Percentiles rank a stretch among this genome's conserved stretches.
phyloP scores from a whole-genome alignment of 139 green algal genomes.

The Picochlorum costavermella region DNA sequence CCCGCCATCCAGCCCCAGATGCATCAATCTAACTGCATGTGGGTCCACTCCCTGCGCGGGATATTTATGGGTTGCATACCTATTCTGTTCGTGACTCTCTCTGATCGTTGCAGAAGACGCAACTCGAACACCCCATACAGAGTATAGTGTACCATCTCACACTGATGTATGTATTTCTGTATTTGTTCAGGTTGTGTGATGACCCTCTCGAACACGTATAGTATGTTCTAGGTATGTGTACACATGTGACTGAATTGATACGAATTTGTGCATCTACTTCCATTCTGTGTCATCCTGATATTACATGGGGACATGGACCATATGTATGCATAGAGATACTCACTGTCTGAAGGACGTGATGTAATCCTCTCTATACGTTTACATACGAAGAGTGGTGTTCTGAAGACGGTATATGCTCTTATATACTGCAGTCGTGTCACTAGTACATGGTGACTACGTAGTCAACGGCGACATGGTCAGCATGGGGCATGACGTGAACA shows the following conservation, averaged over 20 bases:
- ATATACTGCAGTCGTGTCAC: neutral
- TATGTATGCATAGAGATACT: neutral
- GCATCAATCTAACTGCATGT: neutral
- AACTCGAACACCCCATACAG: neutral
- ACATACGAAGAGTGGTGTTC: neutral
- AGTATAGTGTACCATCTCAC: neutral
- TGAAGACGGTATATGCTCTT: neutral
- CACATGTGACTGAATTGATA: neutral
- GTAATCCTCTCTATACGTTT: too few species aligned
- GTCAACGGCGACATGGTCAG: neutral
- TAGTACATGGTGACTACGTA: neutral
- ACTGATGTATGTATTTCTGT: neutral
- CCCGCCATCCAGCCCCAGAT: neutral
- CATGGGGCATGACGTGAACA: neutral
- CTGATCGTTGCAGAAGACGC: slow-evolving; percentile 17
- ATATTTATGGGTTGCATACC: slow-evolving; percentile 19
- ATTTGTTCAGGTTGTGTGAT: neutral
- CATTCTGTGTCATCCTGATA: neutral
- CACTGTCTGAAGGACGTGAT: too few species aligned
- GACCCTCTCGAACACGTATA: neutral
- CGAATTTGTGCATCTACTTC: neutral
- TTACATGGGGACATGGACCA: neutral
- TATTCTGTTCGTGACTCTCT: slow-evolving; percentile 21
- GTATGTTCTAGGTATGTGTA: neutral
- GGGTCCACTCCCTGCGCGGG: slow-evolving; percentile 16